Base-by-base conservation (phyloP, 257 asterid species). In the Capsicum baccatum region DNA sequence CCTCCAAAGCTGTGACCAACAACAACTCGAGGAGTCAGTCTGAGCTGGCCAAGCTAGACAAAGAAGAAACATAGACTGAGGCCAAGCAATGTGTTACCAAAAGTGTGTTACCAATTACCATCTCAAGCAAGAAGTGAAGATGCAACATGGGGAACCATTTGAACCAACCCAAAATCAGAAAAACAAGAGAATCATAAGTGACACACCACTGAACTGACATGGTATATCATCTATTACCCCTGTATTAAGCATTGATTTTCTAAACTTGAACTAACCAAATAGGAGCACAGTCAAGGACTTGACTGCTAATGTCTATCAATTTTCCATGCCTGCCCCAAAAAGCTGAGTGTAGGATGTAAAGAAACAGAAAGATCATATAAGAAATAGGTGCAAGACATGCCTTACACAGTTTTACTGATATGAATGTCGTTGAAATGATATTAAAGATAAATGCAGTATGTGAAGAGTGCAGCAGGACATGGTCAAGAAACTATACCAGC, bases 1-100 rank as follows among this genome's bases (percentile, higher is more conserved):
- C 99, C 99, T 70, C 99, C 98, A 88, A 96, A 96, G 92, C 98
- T 96, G 90, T 96, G 99, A 88, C 99, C 99, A 86, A 94, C 96
- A 74, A 96, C 80, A 79, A 95, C 98, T 81, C 98, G 92, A 84
- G 99, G 99, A 88, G 97, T 93, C 83, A 96, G 90, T 90, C 90
- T 96, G 90, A 96, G 92, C 84, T 68, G 90, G 82, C 97, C 97
- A 86, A 96, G 98, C 98, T 96, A 87, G 83, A 76, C 39, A 89
- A 78, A 79, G 68, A 79, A 88, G 52, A 83, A 85, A 59, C 63
- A 68, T 64, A 59, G 66, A 54, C 48, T 76, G 35, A 50, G 64
- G n/a, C 81, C 26, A 54, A 26, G 74, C 67, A 68, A 81, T 62
- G 67, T 52, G 37, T 82, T 19, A 82, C 26, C 62, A 2, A 50